Conservation (phyloP, 1,284 basidiomycete genomes). For the Leccinum angustisporum region DNA sequence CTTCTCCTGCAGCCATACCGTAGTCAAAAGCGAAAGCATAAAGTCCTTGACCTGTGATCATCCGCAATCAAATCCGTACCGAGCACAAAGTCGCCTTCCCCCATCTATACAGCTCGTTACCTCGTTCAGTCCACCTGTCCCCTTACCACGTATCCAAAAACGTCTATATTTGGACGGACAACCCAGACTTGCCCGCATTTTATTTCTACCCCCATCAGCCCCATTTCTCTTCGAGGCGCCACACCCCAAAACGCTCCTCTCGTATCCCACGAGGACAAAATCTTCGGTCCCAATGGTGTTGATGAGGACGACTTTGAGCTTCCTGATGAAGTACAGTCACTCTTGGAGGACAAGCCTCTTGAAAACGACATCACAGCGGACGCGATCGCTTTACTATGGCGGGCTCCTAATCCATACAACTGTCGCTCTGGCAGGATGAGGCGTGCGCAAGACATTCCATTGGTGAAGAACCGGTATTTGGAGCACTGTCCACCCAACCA, state of each 20-base stretch:
- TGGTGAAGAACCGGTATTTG: conserved; percentile 97
- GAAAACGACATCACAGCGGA: conserved; percentile 94
- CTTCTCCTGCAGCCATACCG: no score
- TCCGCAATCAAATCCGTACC: conserved; percentile 96
- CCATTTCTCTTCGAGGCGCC: conserved; percentile 88
- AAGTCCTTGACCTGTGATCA: conserved; percentile 64
- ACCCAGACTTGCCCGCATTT: conserved; percentile 98
- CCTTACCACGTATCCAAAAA: conserved; percentile 95
- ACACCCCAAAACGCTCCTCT: conserved; percentile 81
- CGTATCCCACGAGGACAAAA: conserved; percentile 85
- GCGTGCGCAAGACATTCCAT: conserved; percentile 91
- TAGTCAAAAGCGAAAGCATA: no score
- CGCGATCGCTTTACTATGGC: conserved; percentile 97
- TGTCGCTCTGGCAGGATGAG: conserved; percentile 80
- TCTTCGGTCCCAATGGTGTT: conserved; percentile 84
- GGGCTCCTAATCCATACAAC: no score
- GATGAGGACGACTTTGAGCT: conserved; percentile 90
- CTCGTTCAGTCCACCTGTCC: conserved; percentile 90
- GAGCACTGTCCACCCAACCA: conserved; percentile 98
- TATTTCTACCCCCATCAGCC: conserved; percentile 98
- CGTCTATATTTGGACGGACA: conserved; percentile 98
- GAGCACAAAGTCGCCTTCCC: conserved; percentile 99
- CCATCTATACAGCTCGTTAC: conserved; percentile 97
- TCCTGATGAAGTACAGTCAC: conserved; percentile 80
- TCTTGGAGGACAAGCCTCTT: conserved; percentile 79